Evolutionary conservation across 306 rosid species (phyloP), one percentile per base, ranked within the genome.

Genomic region (Alnus glutinosa): DNA sequence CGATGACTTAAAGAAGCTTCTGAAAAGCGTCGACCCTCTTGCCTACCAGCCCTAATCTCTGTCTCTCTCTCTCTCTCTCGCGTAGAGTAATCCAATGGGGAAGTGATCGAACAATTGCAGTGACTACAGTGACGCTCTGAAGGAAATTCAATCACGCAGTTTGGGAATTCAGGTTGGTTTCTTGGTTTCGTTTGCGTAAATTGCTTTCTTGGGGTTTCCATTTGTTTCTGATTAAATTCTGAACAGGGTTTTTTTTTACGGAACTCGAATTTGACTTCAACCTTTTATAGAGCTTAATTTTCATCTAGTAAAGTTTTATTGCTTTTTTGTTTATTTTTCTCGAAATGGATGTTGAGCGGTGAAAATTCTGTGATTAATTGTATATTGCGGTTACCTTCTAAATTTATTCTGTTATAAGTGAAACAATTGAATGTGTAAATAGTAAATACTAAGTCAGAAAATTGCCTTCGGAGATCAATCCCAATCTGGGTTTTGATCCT

Each of bases 41-140:
- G 42, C 67, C 55, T 66, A 55, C 80, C 39, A 58, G 81, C 89
- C 91, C 93, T 80, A 88, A 85, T 87, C 72, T 75, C 77, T 34
- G 37, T 34, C 2, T 9, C 58, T 39, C 71, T 37, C 9, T 49
- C 55, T 39, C 5, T 48, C 78, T 70, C 57, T n/a, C 32, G 3
- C 50, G 51, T 39, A 68, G 32, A 78, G 36, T 75, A n/a, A 12
- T 73, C 80, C 49, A n/a, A 70, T 59, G 62, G 36, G 28, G 48
- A 16, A 78, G 14, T 80, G 79, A 71, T 77, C 79, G 79, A 32
- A 46, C 34, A 61, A 80, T 69, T 75, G 30, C 78, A 64, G 64
- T 42, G 23, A n/a, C n/a, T 78, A 34, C 64, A 44, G 62, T 61
- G 61, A 75, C 61, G 75, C 67, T 64, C 67, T 46, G 48, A 73